Percentiles rank a stretch among this genome's conserved stretches.
Evolutionary conservation across 257 asterid species (phyloP).

Genomic region (Parsonsia alboflavescens): DNA sequence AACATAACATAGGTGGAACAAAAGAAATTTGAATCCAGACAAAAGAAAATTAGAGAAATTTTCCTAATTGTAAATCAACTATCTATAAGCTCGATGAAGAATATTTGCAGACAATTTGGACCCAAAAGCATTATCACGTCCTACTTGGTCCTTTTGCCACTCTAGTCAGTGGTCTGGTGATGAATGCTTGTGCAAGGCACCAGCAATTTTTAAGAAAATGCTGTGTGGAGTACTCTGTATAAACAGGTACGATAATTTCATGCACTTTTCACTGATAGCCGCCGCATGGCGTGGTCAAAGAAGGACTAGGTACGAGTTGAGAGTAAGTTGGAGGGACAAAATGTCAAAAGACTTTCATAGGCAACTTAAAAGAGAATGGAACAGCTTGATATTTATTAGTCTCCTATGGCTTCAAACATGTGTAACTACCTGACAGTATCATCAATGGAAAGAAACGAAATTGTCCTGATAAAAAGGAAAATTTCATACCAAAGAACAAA

Average conservation of each 20-base stretch:
- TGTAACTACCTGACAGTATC: neutral
- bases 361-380: neutral
- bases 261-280: too few species aligned
- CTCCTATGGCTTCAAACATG: neutral
- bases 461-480: neutral
- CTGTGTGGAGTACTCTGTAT: too few species aligned
- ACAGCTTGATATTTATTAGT: neutral
- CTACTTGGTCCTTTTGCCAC: too few species aligned
- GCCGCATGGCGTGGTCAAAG: too few species aligned
- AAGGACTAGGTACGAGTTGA: too few species aligned
- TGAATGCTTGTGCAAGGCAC: too few species aligned
- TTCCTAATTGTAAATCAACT: neutral
- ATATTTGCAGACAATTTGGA: neutral
- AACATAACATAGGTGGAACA: neutral
- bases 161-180: too few species aligned
- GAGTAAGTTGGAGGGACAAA: neutral
- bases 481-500: neutral
- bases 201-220: too few species aligned
- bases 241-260: too few species aligned
- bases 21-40: neutral
- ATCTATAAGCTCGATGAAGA: neutral
- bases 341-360: neutral
- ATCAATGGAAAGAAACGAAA: too few species aligned
- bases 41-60: neutral
- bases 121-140: too few species aligned